Percentiles rank a stretch among this genome's conserved stretches.
Conservation (phyloP, 495 filamentous ascomycete genomes). For the Lepidopterella palustris region DNA sequence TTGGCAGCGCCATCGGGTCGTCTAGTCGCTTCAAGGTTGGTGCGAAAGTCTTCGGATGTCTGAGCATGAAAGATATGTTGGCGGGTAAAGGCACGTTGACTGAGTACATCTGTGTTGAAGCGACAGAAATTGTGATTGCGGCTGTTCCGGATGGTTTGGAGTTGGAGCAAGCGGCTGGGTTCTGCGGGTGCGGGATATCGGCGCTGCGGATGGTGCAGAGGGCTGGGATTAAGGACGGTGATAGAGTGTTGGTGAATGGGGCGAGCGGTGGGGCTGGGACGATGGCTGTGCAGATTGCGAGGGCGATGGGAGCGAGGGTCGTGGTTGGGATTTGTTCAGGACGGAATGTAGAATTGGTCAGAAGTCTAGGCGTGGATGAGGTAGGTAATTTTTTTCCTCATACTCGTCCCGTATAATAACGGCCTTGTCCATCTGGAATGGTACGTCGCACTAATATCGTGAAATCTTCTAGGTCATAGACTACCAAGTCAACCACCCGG, state of each 20-base stretch:
- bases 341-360: slow-evolving; percentile 32
- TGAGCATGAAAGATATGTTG: slow-evolving; percentile 15
- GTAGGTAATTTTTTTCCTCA: background rate
- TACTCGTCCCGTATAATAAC: background rate
- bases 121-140: slow-evolving; percentile 26
- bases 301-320: slow-evolving; percentile 33
- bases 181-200: slow-evolving; percentile 32
- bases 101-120: slow-evolving; percentile 29
- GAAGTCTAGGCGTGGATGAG: slow-evolving; percentile 33
- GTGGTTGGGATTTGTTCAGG: slow-evolving; percentile 39
- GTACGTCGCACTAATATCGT: background rate
- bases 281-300: slow-evolving; percentile 37
- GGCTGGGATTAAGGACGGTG: slow-evolving; percentile 8
- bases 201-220: slow-evolving; percentile 29
- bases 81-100: slow-evolving; percentile 34
- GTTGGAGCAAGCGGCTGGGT: slow-evolving; percentile 31
- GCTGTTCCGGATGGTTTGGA: slow-evolving; percentile 21
- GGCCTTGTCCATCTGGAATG: too few relatives aligned
- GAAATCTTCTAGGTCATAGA: slow-evolving; percentile 8
- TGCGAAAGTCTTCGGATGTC: slow-evolving; percentile 33
- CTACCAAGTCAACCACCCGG: slow-evolving; percentile 7
- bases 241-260: slow-evolving; percentile 34
- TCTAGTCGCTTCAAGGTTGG: too few relatives aligned
- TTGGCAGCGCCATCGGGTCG: too few relatives aligned
- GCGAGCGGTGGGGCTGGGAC: slow-evolving; percentile 40